Percentiles rank a stretch among this genome's conserved stretches.
Conservation (phyloP, 768 basidiomycete genomes). For the Coprinopsis sp. region DNA sequence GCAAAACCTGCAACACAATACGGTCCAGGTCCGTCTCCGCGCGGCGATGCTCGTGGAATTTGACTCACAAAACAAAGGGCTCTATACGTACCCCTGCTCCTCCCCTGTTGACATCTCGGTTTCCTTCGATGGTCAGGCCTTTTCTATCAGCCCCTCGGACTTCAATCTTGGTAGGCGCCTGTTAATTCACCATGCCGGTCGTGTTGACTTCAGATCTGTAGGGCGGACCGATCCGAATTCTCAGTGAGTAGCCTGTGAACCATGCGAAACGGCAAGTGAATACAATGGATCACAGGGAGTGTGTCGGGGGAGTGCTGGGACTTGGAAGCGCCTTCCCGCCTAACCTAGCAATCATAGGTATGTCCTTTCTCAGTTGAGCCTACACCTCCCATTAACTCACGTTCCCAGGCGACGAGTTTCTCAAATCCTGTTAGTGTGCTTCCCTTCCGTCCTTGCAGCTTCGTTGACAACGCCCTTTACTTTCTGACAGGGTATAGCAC, state of each 20-base stretch:
- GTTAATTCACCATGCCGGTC: neutral
- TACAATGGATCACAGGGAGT: no score
- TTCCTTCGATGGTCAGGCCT: slow-evolving; percentile 37
- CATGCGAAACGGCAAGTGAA: no score
- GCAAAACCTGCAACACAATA: slow-evolving; percentile 36
- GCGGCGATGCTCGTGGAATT: no score
- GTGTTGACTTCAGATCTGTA: slow-evolving; percentile 1
- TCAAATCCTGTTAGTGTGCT: slow-evolving; percentile 56
- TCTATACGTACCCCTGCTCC: slow-evolving; percentile 54
- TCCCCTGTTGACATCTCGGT: slow-evolving; percentile 32
- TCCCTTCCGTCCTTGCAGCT: neutral
- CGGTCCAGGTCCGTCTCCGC: slow-evolving; percentile 32
- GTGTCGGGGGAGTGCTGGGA: slow-evolving; percentile 52
- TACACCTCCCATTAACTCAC: neutral
- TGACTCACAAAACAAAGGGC: slow-evolving; percentile 30
- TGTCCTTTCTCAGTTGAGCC: slow-evolving; percentile 1
- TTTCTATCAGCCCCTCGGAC: slow-evolving; percentile 42
- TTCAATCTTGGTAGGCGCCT: slow-evolving; percentile 50
- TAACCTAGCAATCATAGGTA: slow-evolving; percentile 56
- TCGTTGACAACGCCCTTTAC: slow-evolving; percentile 1
- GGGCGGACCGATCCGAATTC: slow-evolving; percentile 20
- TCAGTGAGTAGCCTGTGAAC: slow-evolving; percentile 17
- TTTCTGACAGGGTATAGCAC: slow-evolving; percentile 59
- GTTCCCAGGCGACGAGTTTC: slow-evolving; percentile 48
- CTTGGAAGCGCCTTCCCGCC: slow-evolving; percentile 41